Base-by-base conservation (phyloP, 148 eudicot genomes). In the Amaranthus palmeri region DNA sequence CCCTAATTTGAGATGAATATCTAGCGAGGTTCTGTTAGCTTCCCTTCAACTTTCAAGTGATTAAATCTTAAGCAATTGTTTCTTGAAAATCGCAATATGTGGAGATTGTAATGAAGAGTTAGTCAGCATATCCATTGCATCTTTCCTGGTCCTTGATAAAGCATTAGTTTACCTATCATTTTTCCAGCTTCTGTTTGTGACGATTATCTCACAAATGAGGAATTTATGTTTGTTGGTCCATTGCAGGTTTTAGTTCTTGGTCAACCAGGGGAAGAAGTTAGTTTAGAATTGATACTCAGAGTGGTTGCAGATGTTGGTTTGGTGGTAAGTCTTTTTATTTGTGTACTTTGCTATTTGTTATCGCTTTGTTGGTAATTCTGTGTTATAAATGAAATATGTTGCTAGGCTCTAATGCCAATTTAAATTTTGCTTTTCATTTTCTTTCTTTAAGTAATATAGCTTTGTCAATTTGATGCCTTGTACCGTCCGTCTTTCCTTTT, bases 301-400 rank as follows among this genome's bases (percentile, higher is more conserved):
- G 93, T 95, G 44, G 98, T 95, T 74, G 96, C 97, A 62, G 97
- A 95, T 81, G 97, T 95, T 82, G 98, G 98, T 72, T 88, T 95
- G 65, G 88, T 95, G 72, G 98, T 91, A 84, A 89, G 96, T 81
- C 62, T 71, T 36, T 62, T 50, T 52, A 45, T 7, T 46, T 47
- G 54, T 25, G n/a, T 40, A 50, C 18, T 56, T 49, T 13, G 11
- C 4, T 6, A 7, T n/a, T 48, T 51, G 11, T 8, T 70, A 41
- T 65, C 4, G 10, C 55, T 73, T 61, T 59, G 15, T 9, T 68
- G 54, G 18, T 52, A 4, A 59, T 76, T 71, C 44, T 71, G 49
- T 11, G 54, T 62, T 42, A 41, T 15, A 10, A 10, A 51, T 67
- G 18, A 40, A 4, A 40, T 9, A 9, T 11, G 10, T 68, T 40